A percentile compares a stretch with the other conserved stretches of the same genome.
phyloP scores from a whole-genome alignment of 441 rosid species.

The Hura crepitans region DNA sequence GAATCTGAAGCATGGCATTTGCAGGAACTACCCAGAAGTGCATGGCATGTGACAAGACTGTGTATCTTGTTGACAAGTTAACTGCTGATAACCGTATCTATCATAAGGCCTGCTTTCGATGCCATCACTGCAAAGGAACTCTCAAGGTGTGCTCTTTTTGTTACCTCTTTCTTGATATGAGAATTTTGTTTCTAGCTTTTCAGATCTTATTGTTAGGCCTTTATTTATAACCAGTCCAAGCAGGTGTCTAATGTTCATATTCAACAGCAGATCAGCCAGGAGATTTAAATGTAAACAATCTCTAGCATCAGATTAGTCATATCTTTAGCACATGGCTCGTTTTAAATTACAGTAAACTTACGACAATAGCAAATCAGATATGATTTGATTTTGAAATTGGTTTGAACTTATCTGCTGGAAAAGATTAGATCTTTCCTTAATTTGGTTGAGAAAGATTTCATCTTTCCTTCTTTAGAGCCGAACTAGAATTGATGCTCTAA shows the following conservation, averaged over 20 bases:
- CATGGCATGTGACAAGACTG: conserved; percentile 96
- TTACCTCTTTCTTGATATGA: neutral
- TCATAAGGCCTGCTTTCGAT: conserved; percentile 95
- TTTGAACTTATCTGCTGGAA: neutral
- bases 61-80: conserved; percentile 86
- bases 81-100: conserved; percentile 86
- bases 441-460: neutral
- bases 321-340: too few species aligned
- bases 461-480: neutral
- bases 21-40: conserved; percentile 99
- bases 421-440: neutral
- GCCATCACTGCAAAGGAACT: conserved; percentile 99
- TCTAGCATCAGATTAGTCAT: too few species aligned
- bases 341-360: too few species aligned
- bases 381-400: neutral
- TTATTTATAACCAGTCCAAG: too few species aligned
- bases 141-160: conserved; percentile 48
- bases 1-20: conserved; percentile 63
- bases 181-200: neutral
- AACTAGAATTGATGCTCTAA: neutral
- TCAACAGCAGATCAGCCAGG: too few species aligned
- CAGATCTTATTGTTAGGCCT: too few species aligned
- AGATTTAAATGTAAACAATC: too few species aligned
- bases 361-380: too few species aligned
- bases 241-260: too few species aligned